Evolutionary conservation across 345 rosid species (phyloP).

Genomic region (Boechera divaricarpa): DNA sequence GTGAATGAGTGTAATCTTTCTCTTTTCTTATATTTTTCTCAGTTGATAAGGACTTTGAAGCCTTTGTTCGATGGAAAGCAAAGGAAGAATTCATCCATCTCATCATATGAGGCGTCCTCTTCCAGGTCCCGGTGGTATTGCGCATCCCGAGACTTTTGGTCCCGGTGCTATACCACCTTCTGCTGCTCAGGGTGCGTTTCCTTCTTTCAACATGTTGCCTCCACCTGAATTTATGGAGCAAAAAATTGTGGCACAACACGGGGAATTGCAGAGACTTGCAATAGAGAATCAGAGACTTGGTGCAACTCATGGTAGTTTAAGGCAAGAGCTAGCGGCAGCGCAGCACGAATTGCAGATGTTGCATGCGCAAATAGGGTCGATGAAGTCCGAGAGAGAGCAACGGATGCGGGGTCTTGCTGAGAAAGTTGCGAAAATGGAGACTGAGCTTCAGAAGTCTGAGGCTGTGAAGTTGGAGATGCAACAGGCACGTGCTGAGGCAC

Average conservation of each 20-base stretch:
- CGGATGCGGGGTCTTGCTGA: conserved; percentile 69
- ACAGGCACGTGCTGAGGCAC: conserved; percentile 78
- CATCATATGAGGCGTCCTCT: conserved; percentile 65
- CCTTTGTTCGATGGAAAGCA: conserved; percentile 67
- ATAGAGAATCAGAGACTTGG: conserved; percentile 92
- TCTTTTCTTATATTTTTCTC: conserved; percentile 6
- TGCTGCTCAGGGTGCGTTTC: conserved; percentile 55
- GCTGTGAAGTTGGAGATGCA: conserved; percentile 73
- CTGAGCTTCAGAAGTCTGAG: conserved; percentile 73
- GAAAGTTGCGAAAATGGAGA: conserved; percentile 77
- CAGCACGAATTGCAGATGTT: conserved; percentile 91
- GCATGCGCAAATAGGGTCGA: conserved; percentile 70
- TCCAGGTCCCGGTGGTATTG: conserved; percentile 60
- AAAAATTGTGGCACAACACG: conserved; percentile 79
- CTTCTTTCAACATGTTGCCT: conserved; percentile 73
- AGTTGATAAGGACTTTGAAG: conserved; percentile 25
- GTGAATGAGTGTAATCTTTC: not conserved
- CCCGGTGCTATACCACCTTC: conserved; percentile 56
- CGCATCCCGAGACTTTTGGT: conserved; percentile 64
- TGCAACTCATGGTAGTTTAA: conserved; percentile 70
- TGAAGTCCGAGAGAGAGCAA: conserved; percentile 83
- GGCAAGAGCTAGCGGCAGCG: conserved; percentile 88
- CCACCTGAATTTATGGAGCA: conserved; percentile 91
- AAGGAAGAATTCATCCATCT: conserved; percentile 78
- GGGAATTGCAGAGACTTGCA: conserved; percentile 88